Evolutionary conservation across 1,139 yeast species (phyloP), one percentile per base, ranked within the genome.

Genomic region (Pichia sp.): DNA sequence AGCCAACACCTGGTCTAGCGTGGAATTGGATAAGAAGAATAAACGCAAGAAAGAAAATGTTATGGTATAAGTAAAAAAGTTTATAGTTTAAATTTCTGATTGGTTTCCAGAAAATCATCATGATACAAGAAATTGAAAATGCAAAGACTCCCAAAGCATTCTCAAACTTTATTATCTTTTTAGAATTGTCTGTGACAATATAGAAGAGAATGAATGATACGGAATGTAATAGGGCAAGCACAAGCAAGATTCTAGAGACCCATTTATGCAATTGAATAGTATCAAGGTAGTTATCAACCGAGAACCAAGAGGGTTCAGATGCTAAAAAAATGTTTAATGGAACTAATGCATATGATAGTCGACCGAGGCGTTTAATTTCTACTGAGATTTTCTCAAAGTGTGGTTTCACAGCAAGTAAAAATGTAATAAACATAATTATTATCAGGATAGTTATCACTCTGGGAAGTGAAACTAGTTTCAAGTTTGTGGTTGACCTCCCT

Each of bases 211-310:
- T 42, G 60, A 66, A 84, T n/a, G 77, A 79, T 24, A 68, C 45
- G 0, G 82, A 69, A 54, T 88, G 97, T 10, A 74, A 36, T 0
- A 69, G 36, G 0, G 76, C 74, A 32, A 75, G 62, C 0, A 70
- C 49, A 0, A 83, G 67, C 4, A 82, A 72, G 2, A 80, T 46
- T 48, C 96, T 64, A 2, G 93, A 79, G 0, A 83, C 59, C 95
- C 95, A 85, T 58, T 84, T 85, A 61, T 88, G 96, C 12, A 84
- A 54, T 11, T 66, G 67, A 6, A 85, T 53, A 12, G 78, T 59
- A 32, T 72, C 67, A 43, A 84, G 60, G 52, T 84, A 85, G 41
- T 71, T 64, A 11, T 76, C 72, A 17, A 68, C 59, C 1, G 77
- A 74, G 38, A 77, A 56, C 12, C 77, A 74, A 2, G 77, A 68